Base-by-base conservation (phyloP, 345 rosid species). In the Eucalyptus caleyi region DNA sequence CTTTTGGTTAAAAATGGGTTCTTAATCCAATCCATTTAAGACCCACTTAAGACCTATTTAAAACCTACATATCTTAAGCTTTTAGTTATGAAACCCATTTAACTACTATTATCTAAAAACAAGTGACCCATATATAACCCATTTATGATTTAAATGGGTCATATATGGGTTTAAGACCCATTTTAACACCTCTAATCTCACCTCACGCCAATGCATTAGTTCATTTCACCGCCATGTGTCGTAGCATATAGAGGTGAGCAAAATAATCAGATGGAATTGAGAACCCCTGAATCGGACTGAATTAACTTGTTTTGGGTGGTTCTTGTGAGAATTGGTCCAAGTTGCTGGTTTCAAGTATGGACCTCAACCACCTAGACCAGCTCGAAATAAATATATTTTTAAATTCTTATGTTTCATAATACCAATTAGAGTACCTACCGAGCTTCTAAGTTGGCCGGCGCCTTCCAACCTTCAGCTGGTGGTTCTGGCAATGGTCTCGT, bases 351-450 rank as follows among this genome's bases (percentile, higher is more conserved):
- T 14, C 18, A 1, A 56, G 30, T 56, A 19, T 24, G 62, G 59
- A 53, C 0, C 5, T 53, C 0, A 53, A 21, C 9, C 59, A 21
- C 1, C 2, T 53, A 0, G 59, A 53, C 5, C 59, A 2, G 26
- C 26, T 53, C 26, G 5, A 53, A 4, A 21, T 19, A 21, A 8
- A 53, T 53, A 53, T 21, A 0, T 19, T 53, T 21, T 53, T 4
- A 2, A 53, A 53, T 53, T 53, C 1, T 53, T 53, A 19, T 53
- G 11, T 53, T 53, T 53, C 1, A 53, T 1, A 0, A 53, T 53
- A 53, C 26, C 1, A 53, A 53, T 21, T 53, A 53, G 59, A 51
- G 54, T 3, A 51, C 21, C 4, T 1, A 51, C 54, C 54, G 21
- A 6, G 21, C 54, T 16, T 51, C 54, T 51, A 51, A 51, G 54